These are phyloP conservation scores for Populus trichocarpa DNA, from an alignment of 441 rosid genomes.

Conservation along the genomic window DNA sequence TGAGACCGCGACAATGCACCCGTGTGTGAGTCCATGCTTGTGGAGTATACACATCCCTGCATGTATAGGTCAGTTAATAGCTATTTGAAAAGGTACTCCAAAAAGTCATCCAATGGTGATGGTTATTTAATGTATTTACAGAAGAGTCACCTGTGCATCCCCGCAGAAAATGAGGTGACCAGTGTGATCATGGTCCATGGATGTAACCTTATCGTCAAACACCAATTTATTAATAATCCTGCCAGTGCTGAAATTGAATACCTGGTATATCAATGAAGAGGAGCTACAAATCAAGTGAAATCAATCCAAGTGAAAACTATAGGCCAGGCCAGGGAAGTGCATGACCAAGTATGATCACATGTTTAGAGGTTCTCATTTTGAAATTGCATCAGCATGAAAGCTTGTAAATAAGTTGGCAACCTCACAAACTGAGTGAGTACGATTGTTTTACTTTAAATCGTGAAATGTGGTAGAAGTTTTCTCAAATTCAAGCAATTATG, in stretches of 20 bases:
- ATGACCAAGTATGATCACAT: neutral
- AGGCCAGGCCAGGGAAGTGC: neutral
- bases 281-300: constrained; percentile 19
- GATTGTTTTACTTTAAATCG: neutral
- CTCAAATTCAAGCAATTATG: neutral
- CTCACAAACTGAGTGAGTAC: neutral
- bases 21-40: constrained; percentile 72
- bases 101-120: neutral
- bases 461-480: neutral
- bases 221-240: constrained; percentile 57
- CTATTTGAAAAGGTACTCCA: neutral
- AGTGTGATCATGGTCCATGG: constrained; percentile 98
- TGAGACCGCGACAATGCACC: constrained; percentile 87
- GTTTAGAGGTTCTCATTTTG: neutral
- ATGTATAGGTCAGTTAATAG: constrained; percentile 14
- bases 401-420: neutral
- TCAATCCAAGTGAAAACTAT: neutral
- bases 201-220: constrained; percentile 61
- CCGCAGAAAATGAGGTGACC: constrained; percentile 95
- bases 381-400: neutral
- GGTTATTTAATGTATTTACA: neutral
- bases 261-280: constrained; percentile 47
- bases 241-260: constrained; percentile 95
- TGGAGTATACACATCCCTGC: constrained; percentile 85
- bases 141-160: constrained; percentile 63